Percentiles rank a stretch among this genome's conserved stretches.
These are phyloP conservation scores for Chalaropsis ovoidea DNA, from an alignment of 2,329 filamentous ascomycete species.

Conservation along the genomic window DNA sequence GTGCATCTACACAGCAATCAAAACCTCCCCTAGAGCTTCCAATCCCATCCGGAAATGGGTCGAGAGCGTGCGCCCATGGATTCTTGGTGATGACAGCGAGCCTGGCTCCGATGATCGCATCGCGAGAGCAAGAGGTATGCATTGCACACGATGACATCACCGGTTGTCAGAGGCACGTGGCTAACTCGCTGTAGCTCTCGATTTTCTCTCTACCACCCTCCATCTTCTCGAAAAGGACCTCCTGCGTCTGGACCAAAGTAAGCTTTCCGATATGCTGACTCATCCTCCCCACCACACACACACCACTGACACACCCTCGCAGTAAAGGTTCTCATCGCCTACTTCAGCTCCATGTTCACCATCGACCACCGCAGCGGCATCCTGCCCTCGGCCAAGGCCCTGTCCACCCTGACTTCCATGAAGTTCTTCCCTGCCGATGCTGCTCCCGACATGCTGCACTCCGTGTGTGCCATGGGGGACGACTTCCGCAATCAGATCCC, in stretches of 20 bases:
- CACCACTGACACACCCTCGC: background rate
- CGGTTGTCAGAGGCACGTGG: background rate
- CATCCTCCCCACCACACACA: background rate
- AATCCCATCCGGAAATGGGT: slow-evolving; percentile 46
- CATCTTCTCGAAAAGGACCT: slow-evolving; percentile 38
- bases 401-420: slow-evolving; percentile 42
- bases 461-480: slow-evolving; percentile 43
- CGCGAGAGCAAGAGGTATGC: slow-evolving; percentile 42
- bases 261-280: background rate
- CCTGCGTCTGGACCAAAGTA: slow-evolving; percentile 44
- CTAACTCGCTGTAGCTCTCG: slow-evolving; percentile 37
- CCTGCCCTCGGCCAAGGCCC: slow-evolving; percentile 43
- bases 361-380: slow-evolving; percentile 52
- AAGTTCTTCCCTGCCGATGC: slow-evolving; percentile 42
- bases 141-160: slow-evolving; percentile 21
- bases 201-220: slow-evolving; percentile 48
- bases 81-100: slow-evolving; percentile 36
- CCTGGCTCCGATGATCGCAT: slow-evolving; percentile 43
- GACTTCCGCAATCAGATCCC: slow-evolving; percentile 47
- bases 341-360: slow-evolving; percentile 50
- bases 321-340: slow-evolving; percentile 42
- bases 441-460: slow-evolving; percentile 41
- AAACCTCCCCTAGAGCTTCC: slow-evolving; percentile 37
- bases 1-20: slow-evolving; percentile 30
- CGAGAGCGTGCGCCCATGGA: slow-evolving; percentile 46